phyloP scores from a whole-genome alignment of 306 rosid species.

The Vigna angularis region DNA sequence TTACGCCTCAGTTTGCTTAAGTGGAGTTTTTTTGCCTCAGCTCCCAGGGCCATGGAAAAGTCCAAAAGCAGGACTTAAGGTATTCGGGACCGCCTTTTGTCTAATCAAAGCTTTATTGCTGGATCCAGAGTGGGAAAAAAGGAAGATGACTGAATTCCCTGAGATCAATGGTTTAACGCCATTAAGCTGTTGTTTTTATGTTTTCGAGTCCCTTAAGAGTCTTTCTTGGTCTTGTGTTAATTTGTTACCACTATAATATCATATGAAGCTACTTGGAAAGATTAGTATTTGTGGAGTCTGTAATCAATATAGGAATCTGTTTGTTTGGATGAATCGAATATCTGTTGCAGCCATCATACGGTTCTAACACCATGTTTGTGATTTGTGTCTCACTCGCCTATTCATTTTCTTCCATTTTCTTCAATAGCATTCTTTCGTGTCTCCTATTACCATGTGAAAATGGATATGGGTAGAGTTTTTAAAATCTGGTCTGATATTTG shows the following conservation, averaged over 20 bases:
- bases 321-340: conserved; percentile 51
- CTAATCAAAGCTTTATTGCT: conserved; percentile 37
- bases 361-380: not conserved
- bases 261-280: conserved; percentile 52
- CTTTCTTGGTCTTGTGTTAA: conserved; percentile 38
- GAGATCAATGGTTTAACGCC: conserved; percentile 43
- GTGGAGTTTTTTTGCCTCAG: conserved; percentile 45
- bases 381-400: not conserved
- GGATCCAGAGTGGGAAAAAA: conserved; percentile 33
- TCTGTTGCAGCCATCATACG: conserved; percentile 34
- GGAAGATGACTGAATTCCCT: conserved; percentile 43
- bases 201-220: conserved; percentile 45
- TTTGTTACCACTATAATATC: conserved; percentile 50
- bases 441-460: not conserved
- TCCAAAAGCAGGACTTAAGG: conserved; percentile 69
- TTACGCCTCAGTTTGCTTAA: conserved; percentile 27
- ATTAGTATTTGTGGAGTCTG: conserved; percentile 66
- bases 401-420: not conserved
- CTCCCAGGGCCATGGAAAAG: conserved; percentile 93
- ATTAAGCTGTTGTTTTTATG: conserved; percentile 50
- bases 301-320: conserved; percentile 53
- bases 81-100: conserved; percentile 48
- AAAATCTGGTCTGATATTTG: not conserved
- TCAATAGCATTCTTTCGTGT: not conserved
- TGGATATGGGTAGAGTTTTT: not conserved